Evolutionary conservation across 2,329 filamentous ascomycete genomes (phyloP).

Genomic region (Hymenoscyphus infarciens): DNA sequence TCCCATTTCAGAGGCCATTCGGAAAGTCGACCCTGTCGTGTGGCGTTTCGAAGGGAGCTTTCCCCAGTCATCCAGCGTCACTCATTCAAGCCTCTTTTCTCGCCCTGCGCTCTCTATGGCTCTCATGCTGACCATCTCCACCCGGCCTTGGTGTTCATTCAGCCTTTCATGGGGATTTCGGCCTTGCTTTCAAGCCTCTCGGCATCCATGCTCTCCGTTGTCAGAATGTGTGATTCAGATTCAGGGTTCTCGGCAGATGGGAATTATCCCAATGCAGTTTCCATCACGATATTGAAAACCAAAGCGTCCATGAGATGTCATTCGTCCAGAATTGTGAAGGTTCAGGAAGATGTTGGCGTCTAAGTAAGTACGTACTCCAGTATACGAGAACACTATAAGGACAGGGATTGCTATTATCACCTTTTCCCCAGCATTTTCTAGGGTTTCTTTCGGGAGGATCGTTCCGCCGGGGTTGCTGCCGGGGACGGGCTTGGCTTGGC

Average conservation of each 20-base stretch:
- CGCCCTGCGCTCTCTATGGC: too few species aligned
- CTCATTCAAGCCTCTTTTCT: background rate
- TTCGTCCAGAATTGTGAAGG: too few species aligned
- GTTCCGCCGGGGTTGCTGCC: conserved; percentile 1
- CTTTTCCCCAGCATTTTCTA: conserved; percentile 1
- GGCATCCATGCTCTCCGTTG: background rate
- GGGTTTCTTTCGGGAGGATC: background rate
- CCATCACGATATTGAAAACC: background rate
- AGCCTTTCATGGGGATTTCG: background rate
- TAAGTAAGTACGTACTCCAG: too few species aligned
- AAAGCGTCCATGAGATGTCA: too few species aligned
- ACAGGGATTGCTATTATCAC: background rate
- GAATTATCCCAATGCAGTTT: background rate
- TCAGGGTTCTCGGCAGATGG: background rate
- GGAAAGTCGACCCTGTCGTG: background rate
- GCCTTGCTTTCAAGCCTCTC: background rate
- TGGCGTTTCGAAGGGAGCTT: background rate
- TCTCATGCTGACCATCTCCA: background rate
- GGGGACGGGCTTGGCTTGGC: background rate
- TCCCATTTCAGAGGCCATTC: background rate
- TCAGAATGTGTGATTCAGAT: background rate
- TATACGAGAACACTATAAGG: background rate
- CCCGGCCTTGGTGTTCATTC: too few species aligned
- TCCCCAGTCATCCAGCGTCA: background rate
- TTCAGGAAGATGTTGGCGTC: background rate